phyloP scores from a whole-genome alignment of 148 eudicot species.

The Heliamphora exappendiculata region DNA sequence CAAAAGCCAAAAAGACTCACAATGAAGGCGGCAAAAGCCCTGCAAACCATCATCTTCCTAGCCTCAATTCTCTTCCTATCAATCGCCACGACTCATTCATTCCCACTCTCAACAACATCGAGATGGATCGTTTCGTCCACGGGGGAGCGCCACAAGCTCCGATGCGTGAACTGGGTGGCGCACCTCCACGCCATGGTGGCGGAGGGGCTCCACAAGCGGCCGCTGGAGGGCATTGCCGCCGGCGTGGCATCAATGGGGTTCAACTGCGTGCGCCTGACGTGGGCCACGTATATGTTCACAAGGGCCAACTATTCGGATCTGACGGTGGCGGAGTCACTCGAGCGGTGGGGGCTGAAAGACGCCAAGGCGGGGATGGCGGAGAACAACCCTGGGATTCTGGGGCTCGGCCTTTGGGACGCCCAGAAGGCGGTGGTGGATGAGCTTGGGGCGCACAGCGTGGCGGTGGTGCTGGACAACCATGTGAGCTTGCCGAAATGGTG shows the following conservation, averaged over 20 bases:
- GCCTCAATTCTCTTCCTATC: background rate
- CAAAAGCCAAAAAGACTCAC: too few relatives aligned
- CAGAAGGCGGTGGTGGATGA: slow-evolving; percentile 33
- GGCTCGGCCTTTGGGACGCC: slow-evolving; percentile 18
- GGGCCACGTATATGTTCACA: slow-evolving; percentile 41
- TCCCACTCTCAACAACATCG: slow-evolving; percentile 33
- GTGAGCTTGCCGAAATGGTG: slow-evolving; percentile 48
- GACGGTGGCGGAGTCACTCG: slow-evolving; percentile 20
- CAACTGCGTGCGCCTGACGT: slow-evolving; percentile 49
- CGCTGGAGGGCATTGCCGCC: slow-evolving; percentile 19
- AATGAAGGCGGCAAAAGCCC: too few relatives aligned
- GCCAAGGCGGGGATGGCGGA: slow-evolving; percentile 16
- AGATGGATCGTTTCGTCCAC: slow-evolving; percentile 34
- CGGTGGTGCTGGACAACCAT: slow-evolving; percentile 48
- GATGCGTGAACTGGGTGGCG: slow-evolving; percentile 31
- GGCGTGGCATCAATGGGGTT: slow-evolving; percentile 19
- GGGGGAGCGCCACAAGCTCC: slow-evolving; percentile 35
- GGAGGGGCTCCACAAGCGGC: slow-evolving; percentile 38
- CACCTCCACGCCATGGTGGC: slow-evolving; percentile 34
- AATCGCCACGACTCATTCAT: background rate
- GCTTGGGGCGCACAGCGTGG: slow-evolving; percentile 22
- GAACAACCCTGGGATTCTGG: slow-evolving; percentile 26
- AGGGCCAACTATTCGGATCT: slow-evolving; percentile 13
- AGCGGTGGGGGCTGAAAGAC: slow-evolving; percentile 4
- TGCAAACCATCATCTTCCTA: background rate